A percentile compares a stretch with the other conserved stretches of the same genome.
Conservation (phyloP, 345 rosid genomes). For the Salix purpurea region DNA sequence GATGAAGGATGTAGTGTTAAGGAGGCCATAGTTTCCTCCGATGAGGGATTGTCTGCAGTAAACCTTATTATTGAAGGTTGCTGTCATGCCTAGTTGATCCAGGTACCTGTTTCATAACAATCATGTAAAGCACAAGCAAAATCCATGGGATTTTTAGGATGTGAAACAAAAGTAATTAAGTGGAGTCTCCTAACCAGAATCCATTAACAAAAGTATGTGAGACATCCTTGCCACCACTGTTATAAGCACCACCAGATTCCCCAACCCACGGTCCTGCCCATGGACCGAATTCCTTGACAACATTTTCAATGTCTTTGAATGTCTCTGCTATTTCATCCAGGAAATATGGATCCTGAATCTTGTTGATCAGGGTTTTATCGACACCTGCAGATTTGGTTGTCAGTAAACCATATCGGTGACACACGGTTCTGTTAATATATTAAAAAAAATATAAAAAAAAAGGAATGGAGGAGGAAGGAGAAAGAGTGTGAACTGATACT, state of each 20-base stretch:
- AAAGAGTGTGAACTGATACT: too few relatives aligned
- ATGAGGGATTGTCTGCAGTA: slow-evolving; percentile 61
- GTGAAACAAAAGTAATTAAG: neutral
- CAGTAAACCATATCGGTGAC: neutral
- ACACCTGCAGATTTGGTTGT: slow-evolving; percentile 29
- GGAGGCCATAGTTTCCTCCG: slow-evolving; percentile 67
- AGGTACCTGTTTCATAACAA: slow-evolving; percentile 38
- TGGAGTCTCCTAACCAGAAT: slow-evolving; percentile 40
- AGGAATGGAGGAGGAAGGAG: neutral
- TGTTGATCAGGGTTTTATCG: slow-evolving; percentile 35
- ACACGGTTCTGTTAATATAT: neutral
- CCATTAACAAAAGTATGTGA: slow-evolving; percentile 53
- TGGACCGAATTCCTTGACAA: slow-evolving; percentile 33
- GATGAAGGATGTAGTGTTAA: slow-evolving; percentile 46
- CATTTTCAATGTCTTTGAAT: slow-evolving; percentile 22
- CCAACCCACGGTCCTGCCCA: slow-evolving; percentile 62
- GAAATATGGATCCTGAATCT: slow-evolving; percentile 51
- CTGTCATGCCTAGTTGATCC: slow-evolving; percentile 63
- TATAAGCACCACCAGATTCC: slow-evolving; percentile 67
- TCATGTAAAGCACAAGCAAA: neutral
- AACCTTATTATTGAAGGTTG: slow-evolving; percentile 54
- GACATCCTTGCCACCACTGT: slow-evolving; percentile 62
- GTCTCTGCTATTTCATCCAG: slow-evolving; percentile 45
- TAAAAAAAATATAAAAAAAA: neutral
- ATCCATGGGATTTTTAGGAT: neutral